A percentile compares a stretch with the other conserved stretches of the same genome.
phyloP scores from a whole-genome alignment of 2,329 filamentous ascomycete genomes.

The Diplodia intermedia region DNA sequence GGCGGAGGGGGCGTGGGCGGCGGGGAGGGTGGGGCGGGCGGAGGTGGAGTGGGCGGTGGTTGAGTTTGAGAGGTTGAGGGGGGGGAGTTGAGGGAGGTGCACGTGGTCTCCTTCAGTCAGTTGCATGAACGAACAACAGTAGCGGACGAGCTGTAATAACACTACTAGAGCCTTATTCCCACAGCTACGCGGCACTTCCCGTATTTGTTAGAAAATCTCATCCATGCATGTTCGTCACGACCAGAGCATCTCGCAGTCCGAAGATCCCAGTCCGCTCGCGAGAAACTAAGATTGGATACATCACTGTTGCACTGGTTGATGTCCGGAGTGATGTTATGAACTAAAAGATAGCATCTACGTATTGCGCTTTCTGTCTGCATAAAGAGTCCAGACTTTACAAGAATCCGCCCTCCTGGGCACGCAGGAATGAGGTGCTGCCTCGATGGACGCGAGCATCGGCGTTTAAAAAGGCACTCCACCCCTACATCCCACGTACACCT shows the following conservation, averaged over 20 bases:
- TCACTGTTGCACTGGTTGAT: background rate
- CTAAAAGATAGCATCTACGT: background rate
- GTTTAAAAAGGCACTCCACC: background rate
- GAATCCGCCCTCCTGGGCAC: background rate
- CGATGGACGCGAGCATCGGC: background rate
- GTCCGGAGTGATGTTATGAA: background rate
- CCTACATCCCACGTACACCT: background rate
- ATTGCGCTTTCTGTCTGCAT: background rate
- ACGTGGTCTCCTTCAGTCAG: too few species aligned
- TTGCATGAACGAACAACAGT: too few species aligned
- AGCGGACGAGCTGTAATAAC: too few species aligned
- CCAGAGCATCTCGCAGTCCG: too few species aligned
- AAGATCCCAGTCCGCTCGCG: too few species aligned
- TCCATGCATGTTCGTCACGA: too few species aligned
- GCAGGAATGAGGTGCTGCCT: background rate
- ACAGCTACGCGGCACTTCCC: too few species aligned
- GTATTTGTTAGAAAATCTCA: too few species aligned
- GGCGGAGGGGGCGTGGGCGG: conserved; percentile 16
- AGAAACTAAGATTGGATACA: too few species aligned
- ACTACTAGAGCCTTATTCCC: too few species aligned
- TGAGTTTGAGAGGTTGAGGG: conserved; percentile 3
- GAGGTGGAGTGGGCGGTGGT: background rate
- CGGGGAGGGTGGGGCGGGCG: background rate
- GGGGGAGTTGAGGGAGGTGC: background rate
- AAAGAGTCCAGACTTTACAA: background rate